Base-by-base conservation (phyloP, 1,139 yeast genomes). In the Chernovozyma sophiae-reginae region DNA sequence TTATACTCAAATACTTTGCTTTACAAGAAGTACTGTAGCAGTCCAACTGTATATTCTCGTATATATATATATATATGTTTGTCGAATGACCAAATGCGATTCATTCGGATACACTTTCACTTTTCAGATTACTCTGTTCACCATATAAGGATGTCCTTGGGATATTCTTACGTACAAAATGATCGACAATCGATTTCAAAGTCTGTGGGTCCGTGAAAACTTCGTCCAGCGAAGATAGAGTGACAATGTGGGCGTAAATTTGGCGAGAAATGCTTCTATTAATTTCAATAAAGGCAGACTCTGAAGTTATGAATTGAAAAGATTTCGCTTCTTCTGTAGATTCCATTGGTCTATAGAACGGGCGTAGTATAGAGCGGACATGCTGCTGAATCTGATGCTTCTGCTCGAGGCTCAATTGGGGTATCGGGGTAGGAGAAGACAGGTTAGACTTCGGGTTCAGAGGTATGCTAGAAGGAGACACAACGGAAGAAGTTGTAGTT, bases 231-330 rank as follows among this genome's bases (percentile, higher is more conserved):
- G 22, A 3, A 2, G 48, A 41, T 18, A 41, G 39, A 4, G 44
- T 38, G 25, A 55, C 35, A 5, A 64, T 50, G 31, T 52, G 53
- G 17, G 55, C 31, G 71, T 81, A 63, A 50, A 79, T 55, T 60
- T 69, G 47, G 51, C 77, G 48, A 48, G 79, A 54, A 45, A 67
- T 47, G 52, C 53, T 52, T 48, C 60, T 65, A 46, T 69, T 69
- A 39, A 68, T 60, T 17, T 45, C 46, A 34, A 67, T 56, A 42
- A 62, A 69, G 30, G 60, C 60, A 11, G 53, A 54, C 43, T 68
- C 72, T 10, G 57, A 44, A 11, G 41, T 46, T 12, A 57, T 57
- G 14, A 14, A 13, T 12, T 24, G 20, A 16, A 8, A 12, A 19
- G 8, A n/a, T 12, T 8, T 20, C 5, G 18, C 13, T 7, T 13